phyloP scores from a whole-genome alignment of 2,329 filamentous ascomycete genomes.

The Lecanosticta acicola region DNA sequence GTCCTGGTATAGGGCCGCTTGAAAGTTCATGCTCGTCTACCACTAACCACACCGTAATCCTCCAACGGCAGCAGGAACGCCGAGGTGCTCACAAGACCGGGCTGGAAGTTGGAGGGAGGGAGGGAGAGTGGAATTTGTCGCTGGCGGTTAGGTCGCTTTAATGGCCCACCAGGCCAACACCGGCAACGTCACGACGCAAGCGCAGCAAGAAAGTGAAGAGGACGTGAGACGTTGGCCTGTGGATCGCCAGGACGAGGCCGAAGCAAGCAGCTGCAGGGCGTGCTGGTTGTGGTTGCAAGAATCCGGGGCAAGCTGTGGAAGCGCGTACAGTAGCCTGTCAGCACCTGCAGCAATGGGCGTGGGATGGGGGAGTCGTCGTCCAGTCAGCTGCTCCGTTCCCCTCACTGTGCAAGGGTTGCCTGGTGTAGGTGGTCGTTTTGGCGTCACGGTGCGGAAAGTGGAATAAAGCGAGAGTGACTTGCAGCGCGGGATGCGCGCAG shows the following conservation, averaged over 20 bases:
- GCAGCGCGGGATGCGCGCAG: constrained; percentile 26
- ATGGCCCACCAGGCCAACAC: neutral
- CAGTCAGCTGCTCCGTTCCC: constrained; percentile 15
- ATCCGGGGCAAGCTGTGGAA: constrained; percentile 10
- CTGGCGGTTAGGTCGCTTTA: constrained; percentile 3
- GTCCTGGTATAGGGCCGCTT: constrained; percentile 20
- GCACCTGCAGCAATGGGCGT: constrained; percentile 9
- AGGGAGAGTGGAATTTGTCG: constrained; percentile 2
- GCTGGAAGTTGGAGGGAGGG: neutral
- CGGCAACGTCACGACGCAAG: constrained; percentile 12
- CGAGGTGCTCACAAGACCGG: neutral
- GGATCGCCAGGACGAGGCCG: neutral
- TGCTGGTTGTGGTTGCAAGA: constrained; percentile 1
- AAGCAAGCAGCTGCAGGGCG: neutral
- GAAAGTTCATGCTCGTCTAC: constrained; percentile 26
- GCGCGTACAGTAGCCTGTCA: neutral
- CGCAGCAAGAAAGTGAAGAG: neutral
- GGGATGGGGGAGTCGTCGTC: constrained; percentile 15
- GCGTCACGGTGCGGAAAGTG: neutral
- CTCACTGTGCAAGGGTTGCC: constrained; percentile 4
- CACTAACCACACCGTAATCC: neutral
- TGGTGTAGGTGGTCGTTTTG: constrained; percentile 8
- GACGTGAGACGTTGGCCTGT: constrained; percentile 4
- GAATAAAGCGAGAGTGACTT: constrained; percentile 17
- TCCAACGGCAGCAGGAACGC: neutral